phyloP scores from a whole-genome alignment of 2,329 filamentous ascomycete species.

The Aspergillus glaucus region DNA sequence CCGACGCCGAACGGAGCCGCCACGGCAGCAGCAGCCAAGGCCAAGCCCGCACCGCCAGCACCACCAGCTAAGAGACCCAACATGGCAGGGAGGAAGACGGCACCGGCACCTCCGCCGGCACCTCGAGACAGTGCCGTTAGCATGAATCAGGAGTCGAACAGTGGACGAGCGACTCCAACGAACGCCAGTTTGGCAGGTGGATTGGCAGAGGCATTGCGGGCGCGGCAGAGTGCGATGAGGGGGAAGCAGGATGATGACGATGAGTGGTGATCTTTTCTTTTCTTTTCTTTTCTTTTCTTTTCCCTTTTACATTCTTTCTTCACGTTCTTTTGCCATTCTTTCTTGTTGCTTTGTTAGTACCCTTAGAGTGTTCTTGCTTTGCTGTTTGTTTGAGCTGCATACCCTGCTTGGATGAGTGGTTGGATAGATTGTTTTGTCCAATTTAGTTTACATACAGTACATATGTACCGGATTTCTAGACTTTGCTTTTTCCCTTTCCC shows the following conservation, averaged over 20 bases:
- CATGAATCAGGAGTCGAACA: constrained; percentile 50
- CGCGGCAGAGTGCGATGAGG: constrained; percentile 70
- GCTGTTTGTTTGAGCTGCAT: constrained; percentile 1
- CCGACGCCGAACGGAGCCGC: constrained; percentile 51
- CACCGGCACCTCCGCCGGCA: constrained; percentile 57
- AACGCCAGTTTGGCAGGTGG: constrained; percentile 63
- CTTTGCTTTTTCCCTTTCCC: too few relatives aligned
- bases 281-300: constrained; percentile 5
- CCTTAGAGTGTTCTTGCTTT: constrained; percentile 9
- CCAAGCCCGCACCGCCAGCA: constrained; percentile 66
- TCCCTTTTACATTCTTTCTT: constrained; percentile 4
- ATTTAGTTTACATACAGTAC: neutral
- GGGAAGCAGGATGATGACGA: constrained; percentile 63
- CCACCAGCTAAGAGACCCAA: constrained; percentile 76
- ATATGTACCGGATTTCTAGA: neutral
- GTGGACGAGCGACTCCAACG: constrained; percentile 65
- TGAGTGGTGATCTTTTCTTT: constrained; percentile 52
- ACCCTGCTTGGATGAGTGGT: neutral
- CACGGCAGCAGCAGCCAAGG: constrained; percentile 42
- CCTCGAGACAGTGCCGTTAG: constrained; percentile 60
- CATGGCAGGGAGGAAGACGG: constrained; percentile 62
- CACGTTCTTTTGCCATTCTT: constrained; percentile 7
- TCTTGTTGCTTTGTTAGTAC: constrained; percentile 10
- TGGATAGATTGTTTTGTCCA: neutral
- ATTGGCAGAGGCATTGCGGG: constrained; percentile 70